phyloP scores from a whole-genome alignment of 2,329 filamentous ascomycete species.

The Fusarium austroafricanum region DNA sequence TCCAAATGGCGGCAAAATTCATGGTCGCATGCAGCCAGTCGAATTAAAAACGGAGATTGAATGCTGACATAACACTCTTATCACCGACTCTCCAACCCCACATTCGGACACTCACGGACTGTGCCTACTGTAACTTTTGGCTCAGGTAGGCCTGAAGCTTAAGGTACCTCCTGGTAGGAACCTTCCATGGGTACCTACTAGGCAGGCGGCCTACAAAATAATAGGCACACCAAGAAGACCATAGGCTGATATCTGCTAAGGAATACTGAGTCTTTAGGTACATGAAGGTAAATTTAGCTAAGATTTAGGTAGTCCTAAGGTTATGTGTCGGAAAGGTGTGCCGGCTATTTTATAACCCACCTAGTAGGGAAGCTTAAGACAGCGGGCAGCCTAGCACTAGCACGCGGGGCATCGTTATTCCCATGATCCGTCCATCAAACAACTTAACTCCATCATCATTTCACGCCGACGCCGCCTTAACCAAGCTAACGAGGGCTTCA shows the following conservation, averaged over 20 bases:
- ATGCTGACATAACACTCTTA: conserved; percentile 14
- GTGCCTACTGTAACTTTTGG: background rate
- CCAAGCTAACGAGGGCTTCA: conserved; percentile 26
- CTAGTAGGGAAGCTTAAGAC: background rate
- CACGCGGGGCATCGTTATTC: conserved; percentile 35
- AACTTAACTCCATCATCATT: conserved; percentile 18
- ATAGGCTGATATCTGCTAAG: too few species aligned
- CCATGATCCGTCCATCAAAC: conserved; percentile 1
- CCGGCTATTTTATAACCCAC: too few species aligned
- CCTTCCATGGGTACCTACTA: too few species aligned
- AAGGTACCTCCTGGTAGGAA: too few species aligned
- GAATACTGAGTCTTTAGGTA: too few species aligned
- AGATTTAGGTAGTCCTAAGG: too few species aligned
- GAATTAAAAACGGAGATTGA: conserved; percentile 26
- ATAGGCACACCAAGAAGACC: too few species aligned
- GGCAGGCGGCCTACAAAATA: too few species aligned
- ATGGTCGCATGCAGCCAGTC: conserved; percentile 21
- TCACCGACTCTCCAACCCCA: conserved; percentile 8
- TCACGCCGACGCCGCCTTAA: conserved; percentile 1
- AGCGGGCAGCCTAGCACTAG: too few species aligned
- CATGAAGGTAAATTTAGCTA: too few species aligned
- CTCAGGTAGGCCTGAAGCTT: too few species aligned
- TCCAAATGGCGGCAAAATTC: conserved; percentile 4
- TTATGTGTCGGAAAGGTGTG: too few species aligned
- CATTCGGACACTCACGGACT: background rate